phyloP scores from a whole-genome alignment of 2,329 filamentous ascomycete genomes.

The Dichotomopilus funicola region DNA sequence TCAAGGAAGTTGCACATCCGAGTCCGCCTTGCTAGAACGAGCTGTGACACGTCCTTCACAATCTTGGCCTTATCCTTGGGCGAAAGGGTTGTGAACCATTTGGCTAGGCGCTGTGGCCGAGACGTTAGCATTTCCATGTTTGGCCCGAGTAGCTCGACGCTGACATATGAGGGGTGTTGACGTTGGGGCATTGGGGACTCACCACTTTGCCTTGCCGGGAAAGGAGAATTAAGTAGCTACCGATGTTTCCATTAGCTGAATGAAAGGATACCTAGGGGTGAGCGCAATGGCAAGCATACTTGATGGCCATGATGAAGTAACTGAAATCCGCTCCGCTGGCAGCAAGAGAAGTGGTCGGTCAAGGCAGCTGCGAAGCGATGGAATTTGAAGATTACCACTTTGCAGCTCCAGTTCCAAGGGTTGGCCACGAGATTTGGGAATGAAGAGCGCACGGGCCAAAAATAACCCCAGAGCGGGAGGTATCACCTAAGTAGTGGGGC shows the following conservation, averaged over 20 bases:
- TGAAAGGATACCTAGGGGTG: neutral
- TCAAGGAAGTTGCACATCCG: slow-evolving; percentile 99
- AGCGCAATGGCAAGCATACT: slow-evolving; percentile 33
- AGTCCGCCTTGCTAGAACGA: slow-evolving; percentile 89
- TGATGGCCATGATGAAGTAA: slow-evolving; percentile 41
- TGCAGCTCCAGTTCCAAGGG: slow-evolving; percentile 8
- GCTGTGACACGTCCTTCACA: slow-evolving; percentile 98
- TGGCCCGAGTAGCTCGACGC: neutral
- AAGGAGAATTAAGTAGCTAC: slow-evolving; percentile 92
- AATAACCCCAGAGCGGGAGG: slow-evolving; percentile 10
- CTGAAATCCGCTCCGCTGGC: slow-evolving; percentile 9
- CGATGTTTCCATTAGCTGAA: slow-evolving; percentile 21
- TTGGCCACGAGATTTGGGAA: slow-evolving; percentile 21
- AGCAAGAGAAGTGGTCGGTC: slow-evolving; percentile 1
- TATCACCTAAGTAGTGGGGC: neutral
- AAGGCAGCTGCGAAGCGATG: neutral
- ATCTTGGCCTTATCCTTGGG: slow-evolving; percentile 99
- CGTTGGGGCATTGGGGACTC: slow-evolving; percentile 38
- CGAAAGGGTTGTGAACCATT: slow-evolving; percentile 98
- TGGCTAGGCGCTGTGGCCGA: slow-evolving; percentile 73
- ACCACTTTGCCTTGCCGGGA: slow-evolving; percentile 99
- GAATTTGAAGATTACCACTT: neutral
- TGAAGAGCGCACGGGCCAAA: slow-evolving; percentile 6
- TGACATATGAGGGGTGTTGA: too few species aligned
- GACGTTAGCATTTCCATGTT: neutral